phyloP scores from a whole-genome alignment of 2,329 filamentous ascomycete genomes.

The Penicillium sp. region DNA sequence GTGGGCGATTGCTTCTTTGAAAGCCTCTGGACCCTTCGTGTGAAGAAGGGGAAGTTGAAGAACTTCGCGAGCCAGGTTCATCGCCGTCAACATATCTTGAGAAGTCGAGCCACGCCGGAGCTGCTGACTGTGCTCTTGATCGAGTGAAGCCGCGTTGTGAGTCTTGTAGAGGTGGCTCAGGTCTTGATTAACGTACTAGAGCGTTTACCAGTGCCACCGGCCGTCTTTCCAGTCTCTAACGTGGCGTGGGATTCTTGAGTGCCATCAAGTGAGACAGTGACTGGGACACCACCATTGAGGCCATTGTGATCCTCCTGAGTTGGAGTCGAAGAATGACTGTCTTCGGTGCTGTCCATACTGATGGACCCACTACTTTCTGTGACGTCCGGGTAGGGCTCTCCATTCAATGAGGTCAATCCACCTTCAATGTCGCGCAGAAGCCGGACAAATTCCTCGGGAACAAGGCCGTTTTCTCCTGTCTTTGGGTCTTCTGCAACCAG shows the following conservation, averaged over 20 bases:
- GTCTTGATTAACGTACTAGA: conserved; percentile 15
- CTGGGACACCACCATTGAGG: conserved; percentile 11
- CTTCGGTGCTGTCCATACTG: conserved; percentile 54
- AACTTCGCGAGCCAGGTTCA: neutral
- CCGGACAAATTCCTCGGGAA: conserved; percentile 94
- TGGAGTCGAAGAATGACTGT: conserved; percentile 32
- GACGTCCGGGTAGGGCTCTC: conserved; percentile 46
- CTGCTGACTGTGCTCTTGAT: conserved; percentile 5
- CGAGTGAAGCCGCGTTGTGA: conserved; percentile 11
- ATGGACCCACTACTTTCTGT: conserved; percentile 52
- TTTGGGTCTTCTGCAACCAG: conserved; percentile 94
- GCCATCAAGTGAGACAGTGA: conserved; percentile 1
- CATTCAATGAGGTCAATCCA: conserved; percentile 69
- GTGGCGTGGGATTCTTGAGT: conserved; percentile 3
- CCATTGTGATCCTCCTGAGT: conserved; percentile 26
- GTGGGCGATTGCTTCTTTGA: neutral
- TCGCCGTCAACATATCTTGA: neutral
- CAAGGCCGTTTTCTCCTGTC: conserved; percentile 87
- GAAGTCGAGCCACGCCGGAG: neutral
- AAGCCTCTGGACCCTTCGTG: neutral
- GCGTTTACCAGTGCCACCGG: conserved; percentile 9
- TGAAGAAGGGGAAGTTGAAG: neutral
- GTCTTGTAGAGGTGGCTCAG: conserved; percentile 7
- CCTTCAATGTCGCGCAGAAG: conserved; percentile 90
- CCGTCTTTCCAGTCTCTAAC: conserved; percentile 1